phyloP scores from a whole-genome alignment of 345 rosid genomes.

The Lepidium africanum region DNA sequence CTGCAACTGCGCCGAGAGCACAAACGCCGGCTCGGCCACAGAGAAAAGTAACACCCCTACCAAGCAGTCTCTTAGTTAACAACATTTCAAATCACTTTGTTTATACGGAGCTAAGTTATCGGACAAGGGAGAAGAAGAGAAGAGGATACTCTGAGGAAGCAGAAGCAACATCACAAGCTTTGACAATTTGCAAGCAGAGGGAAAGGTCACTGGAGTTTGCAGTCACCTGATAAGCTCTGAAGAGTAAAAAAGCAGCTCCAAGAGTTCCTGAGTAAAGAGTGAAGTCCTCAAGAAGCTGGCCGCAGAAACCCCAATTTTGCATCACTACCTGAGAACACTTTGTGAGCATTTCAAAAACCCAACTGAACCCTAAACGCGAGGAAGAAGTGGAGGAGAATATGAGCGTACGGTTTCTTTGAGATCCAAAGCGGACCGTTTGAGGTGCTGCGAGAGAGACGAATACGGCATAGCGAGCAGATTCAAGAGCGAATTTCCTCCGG shows the following conservation, averaged over 20 bases:
- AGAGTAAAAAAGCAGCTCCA: constrained; percentile 52
- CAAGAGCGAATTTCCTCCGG: constrained; percentile 39
- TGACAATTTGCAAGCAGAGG: constrained; percentile 42
- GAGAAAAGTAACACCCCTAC: constrained; percentile 46
- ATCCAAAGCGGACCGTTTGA: constrained; percentile 66
- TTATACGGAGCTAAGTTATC: not conserved
- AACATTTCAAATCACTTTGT: not conserved
- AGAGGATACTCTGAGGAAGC: constrained; percentile 31
- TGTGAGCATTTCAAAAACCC: not conserved
- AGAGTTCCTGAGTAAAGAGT: constrained; percentile 46
- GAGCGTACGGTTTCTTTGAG: constrained; percentile 55
- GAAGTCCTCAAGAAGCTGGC: constrained; percentile 40
- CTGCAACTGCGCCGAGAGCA: constrained; percentile 55
- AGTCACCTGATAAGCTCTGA: constrained; percentile 41
- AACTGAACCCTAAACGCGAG: not conserved
- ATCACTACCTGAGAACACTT: constrained; percentile 35
- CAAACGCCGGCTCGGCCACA: constrained; percentile 65
- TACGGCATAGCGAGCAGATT: constrained; percentile 63
- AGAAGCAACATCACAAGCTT: constrained; percentile 56
- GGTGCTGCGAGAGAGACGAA: constrained; percentile 43
- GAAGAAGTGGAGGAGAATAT: not conserved
- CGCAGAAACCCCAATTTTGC: constrained; percentile 49
- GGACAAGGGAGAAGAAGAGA: not conserved
- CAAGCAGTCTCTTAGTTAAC: not conserved
- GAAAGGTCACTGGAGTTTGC: constrained; percentile 37